These are phyloP conservation scores for Phragmites australis DNA, from an alignment of 176 grass and related monocot species.

Conservation along the genomic window DNA sequence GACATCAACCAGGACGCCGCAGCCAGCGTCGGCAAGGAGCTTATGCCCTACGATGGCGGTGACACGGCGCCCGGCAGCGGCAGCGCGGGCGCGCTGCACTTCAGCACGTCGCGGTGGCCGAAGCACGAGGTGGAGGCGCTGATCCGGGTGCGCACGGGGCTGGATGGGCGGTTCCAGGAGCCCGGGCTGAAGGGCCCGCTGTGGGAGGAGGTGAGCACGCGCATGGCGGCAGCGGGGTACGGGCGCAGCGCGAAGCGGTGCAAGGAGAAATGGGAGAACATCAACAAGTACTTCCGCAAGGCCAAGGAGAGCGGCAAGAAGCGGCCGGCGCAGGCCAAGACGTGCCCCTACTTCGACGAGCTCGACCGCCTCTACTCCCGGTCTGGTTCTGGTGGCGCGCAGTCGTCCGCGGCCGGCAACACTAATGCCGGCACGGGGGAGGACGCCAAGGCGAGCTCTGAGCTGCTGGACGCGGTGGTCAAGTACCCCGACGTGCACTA, in stretches of 20 bases:
- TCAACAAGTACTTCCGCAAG: constrained; percentile 98
- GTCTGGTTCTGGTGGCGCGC: not conserved
- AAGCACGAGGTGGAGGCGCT: constrained; percentile 83
- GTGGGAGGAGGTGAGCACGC: constrained; percentile 91
- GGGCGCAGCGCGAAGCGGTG: constrained; percentile 75
- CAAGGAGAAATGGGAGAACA: constrained; percentile 99
- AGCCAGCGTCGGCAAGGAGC: constrained; percentile 24
- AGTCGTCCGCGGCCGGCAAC: not conserved
- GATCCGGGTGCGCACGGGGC: constrained; percentile 69
- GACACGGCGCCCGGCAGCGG: constrained; percentile 3
- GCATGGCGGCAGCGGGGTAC: constrained; percentile 75
- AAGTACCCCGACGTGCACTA: constrained; percentile 57
- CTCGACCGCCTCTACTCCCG: constrained; percentile 84
- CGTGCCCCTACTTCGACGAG: constrained; percentile 86
- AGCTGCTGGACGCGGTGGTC: constrained; percentile 79
- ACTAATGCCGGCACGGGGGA: not conserved
- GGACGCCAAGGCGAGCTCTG: constrained; percentile 44
- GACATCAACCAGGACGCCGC: constrained; percentile 28
- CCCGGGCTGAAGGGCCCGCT: constrained; percentile 87
- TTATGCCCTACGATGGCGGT: constrained; percentile 31
- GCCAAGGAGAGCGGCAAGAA: constrained; percentile 86
- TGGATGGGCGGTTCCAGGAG: constrained; percentile 81
- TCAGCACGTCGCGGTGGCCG: constrained; percentile 76
- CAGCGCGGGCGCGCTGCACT: not conserved
- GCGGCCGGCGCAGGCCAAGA: constrained; percentile 73